Conservation (phyloP, 345 rosid genomes). For the Kandelia obovata region DNA sequence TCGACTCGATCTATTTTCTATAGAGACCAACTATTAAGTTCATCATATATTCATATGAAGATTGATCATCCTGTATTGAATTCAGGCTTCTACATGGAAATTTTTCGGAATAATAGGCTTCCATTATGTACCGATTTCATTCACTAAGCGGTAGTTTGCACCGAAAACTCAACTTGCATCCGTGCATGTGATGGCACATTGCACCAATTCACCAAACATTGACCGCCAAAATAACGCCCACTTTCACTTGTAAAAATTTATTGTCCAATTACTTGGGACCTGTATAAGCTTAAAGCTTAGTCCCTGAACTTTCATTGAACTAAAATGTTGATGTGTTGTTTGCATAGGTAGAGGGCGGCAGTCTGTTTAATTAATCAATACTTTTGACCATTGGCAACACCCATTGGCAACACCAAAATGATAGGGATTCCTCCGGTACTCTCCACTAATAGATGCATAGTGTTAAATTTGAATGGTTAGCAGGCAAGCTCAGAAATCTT, state of each 20-base stretch:
- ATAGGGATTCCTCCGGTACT: constrained; percentile 21
- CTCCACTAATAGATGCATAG: constrained; percentile 24
- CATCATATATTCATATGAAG: too few relatives aligned
- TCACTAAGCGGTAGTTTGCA: too few relatives aligned
- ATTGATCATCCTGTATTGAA: too few relatives aligned
- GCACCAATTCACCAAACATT: too few relatives aligned
- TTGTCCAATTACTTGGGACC: neutral
- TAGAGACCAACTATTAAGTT: too few relatives aligned
- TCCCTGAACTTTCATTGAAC: constrained; percentile 25
- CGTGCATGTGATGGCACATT: too few relatives aligned
- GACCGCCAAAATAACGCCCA: too few relatives aligned
- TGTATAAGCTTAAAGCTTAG: neutral
- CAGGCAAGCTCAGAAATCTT: constrained; percentile 8
- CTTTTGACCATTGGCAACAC: neutral
- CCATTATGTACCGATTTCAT: too few relatives aligned
- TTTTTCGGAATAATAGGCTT: too few relatives aligned
- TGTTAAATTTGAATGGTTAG: constrained; percentile 23
- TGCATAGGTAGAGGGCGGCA: constrained; percentile 12
- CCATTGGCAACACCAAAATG: constrained; percentile 11
- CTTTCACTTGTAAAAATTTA: neutral
- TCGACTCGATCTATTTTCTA: too few relatives aligned
- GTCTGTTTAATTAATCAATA: constrained; percentile 7
- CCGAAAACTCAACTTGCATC: too few relatives aligned
- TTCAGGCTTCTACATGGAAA: too few relatives aligned
- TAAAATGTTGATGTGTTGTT: constrained; percentile 7